A percentile compares a stretch with the other conserved stretches of the same genome.
These are phyloP conservation scores for Yamadazyma buinensis DNA, from an alignment of 1,139 yeast species.

Conservation along the genomic window DNA sequence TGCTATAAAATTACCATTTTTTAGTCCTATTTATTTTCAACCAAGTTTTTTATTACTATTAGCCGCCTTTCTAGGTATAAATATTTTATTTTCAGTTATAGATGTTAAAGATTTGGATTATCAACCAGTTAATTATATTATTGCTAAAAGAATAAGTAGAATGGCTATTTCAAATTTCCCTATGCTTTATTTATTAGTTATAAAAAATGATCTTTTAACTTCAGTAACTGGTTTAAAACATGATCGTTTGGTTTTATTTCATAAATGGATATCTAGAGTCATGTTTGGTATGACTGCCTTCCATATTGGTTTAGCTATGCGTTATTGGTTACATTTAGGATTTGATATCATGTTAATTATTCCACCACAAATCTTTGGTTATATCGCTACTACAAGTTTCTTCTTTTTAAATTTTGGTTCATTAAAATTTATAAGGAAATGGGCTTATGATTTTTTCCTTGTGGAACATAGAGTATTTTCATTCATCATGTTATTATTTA, in stretches of 20 bases:
- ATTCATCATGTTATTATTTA: constrained; percentile 42
- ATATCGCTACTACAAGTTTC: constrained; percentile 41
- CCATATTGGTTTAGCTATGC: constrained; percentile 30
- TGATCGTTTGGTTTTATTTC: constrained; percentile 37
- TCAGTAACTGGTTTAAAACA: constrained; percentile 40
- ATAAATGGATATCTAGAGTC: constrained; percentile 43
- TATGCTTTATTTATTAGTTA: constrained; percentile 29
- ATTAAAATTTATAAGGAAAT: constrained; percentile 32
- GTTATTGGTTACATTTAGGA: constrained; percentile 40
- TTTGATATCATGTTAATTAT: constrained; percentile 39
- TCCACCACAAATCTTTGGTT: constrained; percentile 51
- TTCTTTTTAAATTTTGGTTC: constrained; percentile 36
- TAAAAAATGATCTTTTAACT: constrained; percentile 39
- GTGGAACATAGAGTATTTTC: constrained; percentile 41
- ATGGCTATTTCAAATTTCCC: constrained; percentile 44
- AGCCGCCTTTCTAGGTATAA: constrained; percentile 25
- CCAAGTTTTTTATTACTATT: constrained; percentile 36
- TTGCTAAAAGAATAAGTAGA: constrained; percentile 43
- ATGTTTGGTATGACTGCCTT: constrained; percentile 36
- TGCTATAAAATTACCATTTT: constrained; percentile 18
- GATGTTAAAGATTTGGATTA: constrained; percentile 39
- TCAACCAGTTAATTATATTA: constrained; percentile 33
- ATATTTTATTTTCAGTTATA: constrained; percentile 22
- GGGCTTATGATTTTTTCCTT: constrained; percentile 43
- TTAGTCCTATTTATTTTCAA: constrained; percentile 26